phyloP scores from a whole-genome alignment of 805 yeast species.

The Lipomyces lipofer region DNA sequence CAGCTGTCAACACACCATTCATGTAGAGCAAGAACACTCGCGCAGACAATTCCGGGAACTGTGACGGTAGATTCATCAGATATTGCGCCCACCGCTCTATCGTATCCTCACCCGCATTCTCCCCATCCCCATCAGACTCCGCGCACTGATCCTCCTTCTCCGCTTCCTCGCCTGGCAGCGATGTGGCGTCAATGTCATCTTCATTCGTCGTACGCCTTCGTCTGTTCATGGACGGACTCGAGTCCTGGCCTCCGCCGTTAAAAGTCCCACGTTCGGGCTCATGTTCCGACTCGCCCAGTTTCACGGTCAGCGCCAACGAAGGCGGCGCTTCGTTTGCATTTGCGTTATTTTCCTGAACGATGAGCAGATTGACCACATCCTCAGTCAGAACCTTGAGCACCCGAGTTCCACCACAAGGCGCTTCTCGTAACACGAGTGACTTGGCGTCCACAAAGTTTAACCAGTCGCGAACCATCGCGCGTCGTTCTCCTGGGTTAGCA shows the following conservation, averaged over 20 bases:
- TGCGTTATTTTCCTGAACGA: not conserved
- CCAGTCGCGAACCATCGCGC: constrained; percentile 63
- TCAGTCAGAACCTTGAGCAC: constrained; percentile 35
- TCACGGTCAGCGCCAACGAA: not conserved
- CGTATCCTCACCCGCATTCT: constrained; percentile 30
- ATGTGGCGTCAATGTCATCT: constrained; percentile 2
- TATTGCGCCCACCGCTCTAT: constrained; percentile 44
- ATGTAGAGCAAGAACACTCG: constrained; percentile 55
- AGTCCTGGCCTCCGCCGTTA: constrained; percentile 10
- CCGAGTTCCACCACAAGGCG: constrained; percentile 47
- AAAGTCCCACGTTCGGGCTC: not conserved
- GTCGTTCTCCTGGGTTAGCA: constrained; percentile 46
- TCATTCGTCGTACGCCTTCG: constrained; percentile 7
- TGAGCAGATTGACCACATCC: constrained; percentile 37
- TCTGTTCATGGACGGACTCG: constrained; percentile 6
- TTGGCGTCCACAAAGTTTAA: constrained; percentile 48
- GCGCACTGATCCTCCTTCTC: not conserved
- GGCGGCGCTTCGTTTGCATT: constrained; percentile 4
- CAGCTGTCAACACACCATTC: constrained; percentile 56
- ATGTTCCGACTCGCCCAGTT: not conserved
- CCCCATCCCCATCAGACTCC: not conserved
- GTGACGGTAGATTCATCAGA: constrained; percentile 47
- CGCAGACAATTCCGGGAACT: constrained; percentile 55
- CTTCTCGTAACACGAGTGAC: constrained; percentile 50
- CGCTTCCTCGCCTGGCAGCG: not conserved